Conservation (phyloP, 139 green algal genomes). For the Coelastrella sp. region DNA sequence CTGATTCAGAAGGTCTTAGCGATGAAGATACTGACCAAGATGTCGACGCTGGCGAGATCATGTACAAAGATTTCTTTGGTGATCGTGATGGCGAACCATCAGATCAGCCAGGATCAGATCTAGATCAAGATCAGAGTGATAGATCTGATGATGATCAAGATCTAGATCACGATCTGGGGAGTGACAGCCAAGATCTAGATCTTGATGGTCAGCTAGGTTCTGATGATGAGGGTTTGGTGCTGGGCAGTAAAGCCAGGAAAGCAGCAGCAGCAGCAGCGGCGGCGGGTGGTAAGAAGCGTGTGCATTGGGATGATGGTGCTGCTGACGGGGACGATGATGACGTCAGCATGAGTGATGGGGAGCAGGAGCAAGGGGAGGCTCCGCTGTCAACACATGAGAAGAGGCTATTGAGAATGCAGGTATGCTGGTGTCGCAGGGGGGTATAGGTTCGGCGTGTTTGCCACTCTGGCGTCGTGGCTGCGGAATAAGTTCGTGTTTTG, state of each 20-base stretch:
- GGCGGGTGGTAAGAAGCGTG: slow-evolving; percentile 5
- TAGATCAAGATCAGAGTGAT: slow-evolving; percentile 40
- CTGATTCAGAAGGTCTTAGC: slow-evolving; percentile 4
- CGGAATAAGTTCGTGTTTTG: too few relatives aligned
- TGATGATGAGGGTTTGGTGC: background rate
- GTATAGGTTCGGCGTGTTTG: too few relatives aligned
- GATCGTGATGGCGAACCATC: background rate
- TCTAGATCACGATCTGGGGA: background rate
- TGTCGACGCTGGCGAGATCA: slow-evolving; percentile 44
- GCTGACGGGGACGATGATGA: background rate
- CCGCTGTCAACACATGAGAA: slow-evolving; percentile 78
- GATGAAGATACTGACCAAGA: slow-evolving; percentile 51
- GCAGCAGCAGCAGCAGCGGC: slow-evolving; percentile 5
- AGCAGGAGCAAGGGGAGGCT: slow-evolving; percentile 30
- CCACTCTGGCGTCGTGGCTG: too few relatives aligned
- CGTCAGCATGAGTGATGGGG: background rate
- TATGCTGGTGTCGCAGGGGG: slow-evolving; percentile 29
- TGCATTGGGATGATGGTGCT: background rate
- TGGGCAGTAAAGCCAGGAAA: background rate
- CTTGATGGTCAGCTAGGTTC: background rate
- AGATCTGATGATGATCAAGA: slow-evolving; percentile 14
- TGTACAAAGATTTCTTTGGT: slow-evolving; percentile 87
- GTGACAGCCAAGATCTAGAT: background rate
- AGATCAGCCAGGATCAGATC: background rate
- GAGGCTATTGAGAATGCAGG: slow-evolving; percentile 68